A percentile compares a stretch with the other conserved stretches of the same genome.
These are phyloP conservation scores for Cyberlindnera lachancei DNA, from an alignment of 805 yeast genomes.

Conservation along the genomic window DNA sequence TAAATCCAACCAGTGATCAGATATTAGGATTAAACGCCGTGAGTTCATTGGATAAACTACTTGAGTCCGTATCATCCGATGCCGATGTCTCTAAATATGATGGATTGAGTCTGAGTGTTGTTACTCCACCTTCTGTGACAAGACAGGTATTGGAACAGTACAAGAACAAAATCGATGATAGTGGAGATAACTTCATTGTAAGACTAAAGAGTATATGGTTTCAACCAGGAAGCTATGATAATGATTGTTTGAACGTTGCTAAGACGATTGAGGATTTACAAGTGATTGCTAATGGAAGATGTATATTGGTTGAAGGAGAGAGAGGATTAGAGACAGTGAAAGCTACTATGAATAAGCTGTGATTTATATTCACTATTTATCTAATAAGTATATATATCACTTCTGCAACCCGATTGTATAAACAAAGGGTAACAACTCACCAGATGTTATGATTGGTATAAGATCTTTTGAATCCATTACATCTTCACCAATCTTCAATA, in stretches of 20 bases:
- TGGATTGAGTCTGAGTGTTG: constrained; percentile 54
- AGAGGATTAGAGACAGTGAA: too few species aligned
- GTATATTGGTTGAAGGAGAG: constrained; percentile 71
- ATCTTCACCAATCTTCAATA: constrained; percentile 30
- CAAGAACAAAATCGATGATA: constrained; percentile 30
- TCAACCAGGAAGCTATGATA: constrained; percentile 74
- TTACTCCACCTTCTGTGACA: constrained; percentile 68
- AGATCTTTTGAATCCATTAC: constrained; percentile 54
- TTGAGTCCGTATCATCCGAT: too few species aligned
- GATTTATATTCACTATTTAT: too few species aligned
- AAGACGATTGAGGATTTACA: constrained; percentile 25
- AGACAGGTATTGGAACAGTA: constrained; percentile 34
- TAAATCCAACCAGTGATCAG: constrained; percentile 48
- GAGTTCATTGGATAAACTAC: constrained; percentile 24
- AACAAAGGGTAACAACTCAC: constrained; percentile 62
- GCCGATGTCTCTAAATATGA: too few species aligned
- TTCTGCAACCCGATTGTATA: too few species aligned
- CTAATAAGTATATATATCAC: too few species aligned
- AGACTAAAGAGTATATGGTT: constrained; percentile 69
- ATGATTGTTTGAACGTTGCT: constrained; percentile 33
- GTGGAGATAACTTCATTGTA: too few species aligned
- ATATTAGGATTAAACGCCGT: constrained; percentile 40
- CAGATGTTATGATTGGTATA: constrained; percentile 66
- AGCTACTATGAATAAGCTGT: constrained; percentile 33
- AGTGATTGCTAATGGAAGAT: constrained; percentile 48